Evolutionary conservation across 768 basidiomycete species (phyloP), one percentile per base, ranked within the genome.

Genomic region (Boletus pseudopeckii): DNA sequence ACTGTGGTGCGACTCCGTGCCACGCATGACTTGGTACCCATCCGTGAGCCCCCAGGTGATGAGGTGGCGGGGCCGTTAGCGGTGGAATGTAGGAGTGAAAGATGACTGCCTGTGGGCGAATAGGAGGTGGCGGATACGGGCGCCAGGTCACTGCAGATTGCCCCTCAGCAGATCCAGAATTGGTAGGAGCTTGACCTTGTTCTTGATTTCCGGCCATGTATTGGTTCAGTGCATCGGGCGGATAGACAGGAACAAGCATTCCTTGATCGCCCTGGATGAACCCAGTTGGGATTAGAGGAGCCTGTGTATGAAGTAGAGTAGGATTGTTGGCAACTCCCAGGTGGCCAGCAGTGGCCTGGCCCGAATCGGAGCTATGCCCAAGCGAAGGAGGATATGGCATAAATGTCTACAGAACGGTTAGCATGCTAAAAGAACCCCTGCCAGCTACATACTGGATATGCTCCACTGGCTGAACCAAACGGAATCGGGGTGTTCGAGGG

Each of bases 221-320:
- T 49, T 82, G 80, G 57, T 86, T 80, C 26, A 88, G 75, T 2
- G 82, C 86, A 43, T 89, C 87, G 4, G 82, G 82, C 24, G 79
- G 80, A 64, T 90, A 89, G 32, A 88, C 78, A 22, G 88, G 79
- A 39, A 88, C 80, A 28, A 89, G 74, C n/a, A 81, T 81, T 5
- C 88, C 86, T 47, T 85, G 83, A 51, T 87, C 84, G 50, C 83
- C 82, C 55, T 88, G 85, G 49, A 86, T 80, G 62, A 88, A 90
- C 2, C 85, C 84, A 0, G 82, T 80, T 1, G 86, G 82, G 41
- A 78, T 72, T 11, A 87, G 70, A 17, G 87, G 85, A 5, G 85
- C 77, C 60, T 83, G 81, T 32, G 57, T 18, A 40, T 65, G 62
- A 48, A 60, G 33, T 45, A 64, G 34, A 5, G 56, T 30, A 18